phyloP scores from a whole-genome alignment of 148 eudicot species.

The Cornus controversa region DNA sequence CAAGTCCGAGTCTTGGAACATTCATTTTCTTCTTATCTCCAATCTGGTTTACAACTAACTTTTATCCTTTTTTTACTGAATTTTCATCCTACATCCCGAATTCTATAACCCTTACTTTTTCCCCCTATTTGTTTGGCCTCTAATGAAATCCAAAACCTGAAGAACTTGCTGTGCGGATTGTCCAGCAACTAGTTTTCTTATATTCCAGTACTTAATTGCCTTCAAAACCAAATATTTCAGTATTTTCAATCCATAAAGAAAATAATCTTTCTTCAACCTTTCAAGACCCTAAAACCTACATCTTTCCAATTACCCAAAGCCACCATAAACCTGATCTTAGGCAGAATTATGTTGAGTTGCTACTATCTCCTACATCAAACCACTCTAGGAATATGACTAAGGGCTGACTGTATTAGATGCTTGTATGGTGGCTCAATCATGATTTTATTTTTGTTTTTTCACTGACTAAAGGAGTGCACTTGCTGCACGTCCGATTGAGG shows the following conservation, averaged over 20 bases:
- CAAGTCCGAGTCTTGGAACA: not conserved
- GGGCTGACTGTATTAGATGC: not conserved
- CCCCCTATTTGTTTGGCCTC: not conserved
- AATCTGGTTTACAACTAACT: too few species aligned
- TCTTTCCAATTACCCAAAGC: not conserved
- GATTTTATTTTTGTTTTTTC: not conserved
- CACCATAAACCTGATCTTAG: not conserved
- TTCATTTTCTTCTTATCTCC: too few species aligned
- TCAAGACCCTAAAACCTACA: too few species aligned
- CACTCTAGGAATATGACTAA: not conserved
- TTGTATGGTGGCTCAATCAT: not conserved
- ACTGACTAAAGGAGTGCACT: not conserved
- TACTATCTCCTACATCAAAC: not conserved
- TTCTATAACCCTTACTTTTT: not conserved
- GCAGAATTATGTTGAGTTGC: not conserved
- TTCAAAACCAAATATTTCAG: too few species aligned
- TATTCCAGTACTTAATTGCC: not conserved
- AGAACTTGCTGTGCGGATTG: not conserved
- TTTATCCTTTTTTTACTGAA: not conserved
- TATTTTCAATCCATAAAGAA: not conserved
- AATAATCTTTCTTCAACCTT: too few species aligned
- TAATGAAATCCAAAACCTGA: not conserved
- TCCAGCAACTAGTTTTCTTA: not conserved
- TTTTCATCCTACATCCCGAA: not conserved
- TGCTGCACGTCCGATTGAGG: not conserved